Conservation (phyloP, 2,329 filamentous ascomycete genomes). For the Xylariaceae sp. region DNA sequence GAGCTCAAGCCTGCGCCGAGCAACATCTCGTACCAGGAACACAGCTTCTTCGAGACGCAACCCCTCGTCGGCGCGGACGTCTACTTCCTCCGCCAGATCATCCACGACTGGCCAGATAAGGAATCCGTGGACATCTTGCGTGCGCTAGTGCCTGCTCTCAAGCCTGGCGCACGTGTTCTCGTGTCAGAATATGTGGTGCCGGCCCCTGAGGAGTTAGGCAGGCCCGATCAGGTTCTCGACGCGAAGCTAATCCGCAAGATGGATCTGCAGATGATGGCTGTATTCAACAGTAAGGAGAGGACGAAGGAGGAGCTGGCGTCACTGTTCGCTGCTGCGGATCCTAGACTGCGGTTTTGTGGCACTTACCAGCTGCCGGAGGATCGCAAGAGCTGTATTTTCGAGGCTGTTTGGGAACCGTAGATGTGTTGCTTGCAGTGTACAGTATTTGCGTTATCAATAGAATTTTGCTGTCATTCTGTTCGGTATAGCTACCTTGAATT, state of each 20-base stretch:
- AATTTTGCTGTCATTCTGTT: no score
- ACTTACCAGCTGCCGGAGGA: slow-evolving; percentile 3
- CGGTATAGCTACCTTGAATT: no score
- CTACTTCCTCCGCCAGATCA: slow-evolving; percentile 5
- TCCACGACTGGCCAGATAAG: slow-evolving; percentile 5
- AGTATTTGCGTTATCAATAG: no score
- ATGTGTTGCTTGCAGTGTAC: not conserved
- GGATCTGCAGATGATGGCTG: slow-evolving; percentile 12
- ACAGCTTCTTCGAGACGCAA: slow-evolving; percentile 1
- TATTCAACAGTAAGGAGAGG: slow-evolving; percentile 4
- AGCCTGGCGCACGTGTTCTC: slow-evolving; percentile 1
- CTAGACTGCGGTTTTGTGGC: not conserved
- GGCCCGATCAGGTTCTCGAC: not conserved
- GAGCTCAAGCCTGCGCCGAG: not conserved
- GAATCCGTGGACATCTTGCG: slow-evolving; percentile 3
- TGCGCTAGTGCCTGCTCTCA: slow-evolving; percentile 2
- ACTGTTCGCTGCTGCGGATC: slow-evolving; percentile 3
- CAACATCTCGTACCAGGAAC: not conserved
- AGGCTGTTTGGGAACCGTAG: slow-evolving; percentile 4
- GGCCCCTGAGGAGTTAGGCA: not conserved
- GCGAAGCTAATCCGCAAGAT: slow-evolving; percentile 7
- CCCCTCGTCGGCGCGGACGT: slow-evolving; percentile 4
- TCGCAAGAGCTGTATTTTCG: slow-evolving; percentile 8
- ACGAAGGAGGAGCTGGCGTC: not conserved
- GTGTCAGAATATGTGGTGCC: slow-evolving; percentile 7